Evolutionary conservation across 2,329 filamentous ascomycete genomes (phyloP), one percentile per base, ranked within the genome.

Genomic region (Ophiostoma australiae): DNA sequence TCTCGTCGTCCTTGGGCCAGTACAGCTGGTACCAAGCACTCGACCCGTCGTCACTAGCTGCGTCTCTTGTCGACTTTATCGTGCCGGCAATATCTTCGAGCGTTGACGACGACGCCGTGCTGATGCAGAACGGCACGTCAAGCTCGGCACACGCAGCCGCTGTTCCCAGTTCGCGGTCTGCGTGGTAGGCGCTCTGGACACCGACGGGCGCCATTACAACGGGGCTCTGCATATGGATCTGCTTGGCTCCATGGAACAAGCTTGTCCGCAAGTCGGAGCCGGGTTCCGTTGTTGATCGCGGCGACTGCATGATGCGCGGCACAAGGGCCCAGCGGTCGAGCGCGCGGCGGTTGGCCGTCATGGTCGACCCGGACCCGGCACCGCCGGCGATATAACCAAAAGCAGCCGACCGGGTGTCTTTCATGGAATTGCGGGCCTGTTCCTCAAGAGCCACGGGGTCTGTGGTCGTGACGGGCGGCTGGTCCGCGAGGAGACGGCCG

Each of bases 21-120:
- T 93, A 93, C 0, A 93, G 84, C 77, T 93, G 91, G 77, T 85
- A 93, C 89, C 89, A 93, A 4, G 71, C 68, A 58, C 52, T 58
- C 52, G n/a, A 48, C 20, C 4, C 17, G 2, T 48, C 52, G 52
- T 58, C 20, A n/a, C 44, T 48, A 31, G 52, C 68, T 1, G 68
- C 23, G 44, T 31, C 67, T 15, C 74, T 11, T 58, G 6, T 69
- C 63, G 87, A 61, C 11, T 74, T 11, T 58, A 11, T 69, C 63
- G 87, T 87, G 8, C 81, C 76, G 0, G 87, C 89, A 0, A 91
- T 85, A 68, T 92, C 86, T 77, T 92, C 90, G 72, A 92, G 89
- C 0, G 84, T 85, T 41, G 84, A 82, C 1, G 85, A 82, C 3
- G 87, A 84, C 1, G 90, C 89, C 1, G 90, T 92, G 72, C 85